phyloP scores from a whole-genome alignment of 2,329 filamentous ascomycete species.

The Colletotrichum chlorophyti region DNA sequence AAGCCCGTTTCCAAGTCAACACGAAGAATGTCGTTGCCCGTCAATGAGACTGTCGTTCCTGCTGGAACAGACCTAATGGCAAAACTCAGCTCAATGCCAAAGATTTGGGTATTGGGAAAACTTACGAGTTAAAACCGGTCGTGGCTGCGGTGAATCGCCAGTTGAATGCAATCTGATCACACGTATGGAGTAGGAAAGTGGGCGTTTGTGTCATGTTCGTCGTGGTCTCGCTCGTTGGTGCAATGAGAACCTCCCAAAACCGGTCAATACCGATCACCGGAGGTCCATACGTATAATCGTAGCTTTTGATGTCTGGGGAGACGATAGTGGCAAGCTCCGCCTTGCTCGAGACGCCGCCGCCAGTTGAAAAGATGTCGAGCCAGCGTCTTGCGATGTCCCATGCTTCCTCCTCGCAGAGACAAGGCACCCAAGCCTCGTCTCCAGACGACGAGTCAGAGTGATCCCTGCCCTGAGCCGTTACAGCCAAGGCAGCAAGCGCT shows the following conservation, averaged over 20 bases:
- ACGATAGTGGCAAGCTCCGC: conserved; percentile 12
- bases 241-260: neutral
- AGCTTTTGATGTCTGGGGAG: conserved; percentile 2
- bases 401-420: conserved; percentile 20
- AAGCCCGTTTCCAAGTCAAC: conserved; percentile 5
- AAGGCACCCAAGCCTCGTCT: neutral
- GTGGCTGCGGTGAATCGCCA: conserved; percentile 9
- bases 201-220: conserved; percentile 10
- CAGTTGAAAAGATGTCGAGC: conserved; percentile 14
- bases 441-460: neutral
- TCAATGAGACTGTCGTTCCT: conserved; percentile 5
- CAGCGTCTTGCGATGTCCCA: conserved; percentile 9
- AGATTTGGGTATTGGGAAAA: conserved; percentile 39
- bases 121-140: conserved; percentile 10
- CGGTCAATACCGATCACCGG: neutral
- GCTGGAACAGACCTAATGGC: neutral
- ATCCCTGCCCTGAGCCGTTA: neutral
- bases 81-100: neutral
- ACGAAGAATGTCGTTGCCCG: neutral
- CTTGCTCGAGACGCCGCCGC: neutral
- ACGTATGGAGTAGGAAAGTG: conserved; percentile 5
- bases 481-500: neutral
- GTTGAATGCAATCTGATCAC: conserved; percentile 17
- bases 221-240: neutral
- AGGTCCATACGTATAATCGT: conserved; percentile 9